Evolutionary conservation across 2,329 filamentous ascomycete species (phyloP).

Genomic region (Pseudogymnoascus sp.): DNA sequence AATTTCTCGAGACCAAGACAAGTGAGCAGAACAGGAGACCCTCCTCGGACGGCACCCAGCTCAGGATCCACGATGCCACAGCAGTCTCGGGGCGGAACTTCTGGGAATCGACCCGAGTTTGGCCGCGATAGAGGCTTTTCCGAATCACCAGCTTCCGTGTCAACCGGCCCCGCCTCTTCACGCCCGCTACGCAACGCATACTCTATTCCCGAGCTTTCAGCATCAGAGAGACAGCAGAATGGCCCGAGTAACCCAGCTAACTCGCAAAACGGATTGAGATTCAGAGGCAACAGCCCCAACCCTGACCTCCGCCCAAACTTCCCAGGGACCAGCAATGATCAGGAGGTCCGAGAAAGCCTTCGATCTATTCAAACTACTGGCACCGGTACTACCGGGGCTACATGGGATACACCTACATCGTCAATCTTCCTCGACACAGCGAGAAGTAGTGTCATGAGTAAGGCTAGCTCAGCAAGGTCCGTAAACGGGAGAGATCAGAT

Average conservation of each 20-base stretch:
- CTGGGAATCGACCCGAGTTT: constrained; percentile 12
- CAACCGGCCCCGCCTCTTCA: constrained; percentile 10
- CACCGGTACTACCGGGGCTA: neutral
- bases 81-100: constrained; percentile 16
- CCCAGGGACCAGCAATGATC: constrained; percentile 23
- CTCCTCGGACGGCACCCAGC: constrained; percentile 20
- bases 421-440: constrained; percentile 45
- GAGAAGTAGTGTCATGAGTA: constrained; percentile 73
- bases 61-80: constrained; percentile 18
- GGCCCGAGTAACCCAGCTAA: constrained; percentile 24
- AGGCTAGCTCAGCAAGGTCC: constrained; percentile 65
- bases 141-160: constrained; percentile 14
- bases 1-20: constrained; percentile 25
- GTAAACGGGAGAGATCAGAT: constrained; percentile 46
- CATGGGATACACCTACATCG: neutral
- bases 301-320: constrained; percentile 20
- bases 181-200: constrained; percentile 21
- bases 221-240: constrained; percentile 22
- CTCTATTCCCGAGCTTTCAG: constrained; percentile 27
- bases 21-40: constrained; percentile 22
- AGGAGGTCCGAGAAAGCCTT: constrained; percentile 46
- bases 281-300: constrained; percentile 19
- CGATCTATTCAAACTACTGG: constrained; percentile 35
- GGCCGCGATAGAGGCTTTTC: constrained; percentile 24
- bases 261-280: constrained; percentile 16